Evolutionary conservation across 2,329 filamentous ascomycete species (phyloP), one percentile per base, ranked within the genome.

Genomic region (Tolypocladium ovalisporum): DNA sequence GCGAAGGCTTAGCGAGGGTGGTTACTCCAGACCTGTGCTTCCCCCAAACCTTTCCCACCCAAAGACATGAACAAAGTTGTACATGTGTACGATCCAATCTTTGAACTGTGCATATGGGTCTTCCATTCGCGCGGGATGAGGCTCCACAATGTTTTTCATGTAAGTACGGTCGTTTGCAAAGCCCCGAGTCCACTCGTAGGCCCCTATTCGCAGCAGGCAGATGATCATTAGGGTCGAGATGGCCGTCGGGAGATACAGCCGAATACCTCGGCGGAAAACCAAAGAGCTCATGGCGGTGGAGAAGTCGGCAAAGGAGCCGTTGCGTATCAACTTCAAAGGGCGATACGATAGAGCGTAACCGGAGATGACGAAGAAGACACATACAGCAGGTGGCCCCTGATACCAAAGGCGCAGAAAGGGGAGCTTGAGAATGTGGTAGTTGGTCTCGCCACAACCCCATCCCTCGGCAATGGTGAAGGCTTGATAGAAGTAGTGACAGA

Each of bases 351-450:
- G 72, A 3, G 81, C 83, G 67, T 84, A 85, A 24, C 82, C 82
- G 0, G 80, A 83, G 51, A 85, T 80, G 63, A 84, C 77, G 65
- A 84, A 85, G 72, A 86, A 86, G 61, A 84, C 69, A 67, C 77
- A 80, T 42, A 85, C 82, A 62, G 80, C 81, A 0, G 80, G 76
- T 3, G 79, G 79, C 1, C 80, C 81, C 55, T 78, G 77, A 64
- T 78, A 83, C 58, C 79, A 72, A 4, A 84, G 70, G 17, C 81
- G 73, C 22, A 84, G 56, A 59, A 83, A 75, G 9, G 81, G 81
- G 1, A 83, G 72, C 63, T 79, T 77, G 61, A 81, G 71, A 52
- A 79, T 58, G 57, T 76, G 64, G 63, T 75, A 74, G 68, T 80
- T 76, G 59, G 67, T 67, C 29, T 73, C 67, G 52, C 70, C 70